phyloP scores from a whole-genome alignment of 768 basidiomycete species.

The Tulasnella sp. region DNA sequence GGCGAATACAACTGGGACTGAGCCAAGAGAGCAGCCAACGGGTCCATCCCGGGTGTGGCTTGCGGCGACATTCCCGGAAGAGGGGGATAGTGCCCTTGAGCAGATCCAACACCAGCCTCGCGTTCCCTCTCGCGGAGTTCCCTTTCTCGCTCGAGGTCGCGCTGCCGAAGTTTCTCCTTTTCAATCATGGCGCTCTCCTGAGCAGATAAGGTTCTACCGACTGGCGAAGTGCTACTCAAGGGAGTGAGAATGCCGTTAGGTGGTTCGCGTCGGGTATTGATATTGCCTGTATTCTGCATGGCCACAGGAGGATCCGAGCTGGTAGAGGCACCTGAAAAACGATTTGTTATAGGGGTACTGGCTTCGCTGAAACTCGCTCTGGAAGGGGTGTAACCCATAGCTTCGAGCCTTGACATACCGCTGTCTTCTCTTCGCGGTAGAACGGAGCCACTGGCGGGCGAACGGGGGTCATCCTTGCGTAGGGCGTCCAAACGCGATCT shows the following conservation, averaged over 20 bases:
- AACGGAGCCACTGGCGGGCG: not conserved
- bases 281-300: not conserved
- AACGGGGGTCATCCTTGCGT: not conserved
- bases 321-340: not conserved
- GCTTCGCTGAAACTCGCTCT: no score
- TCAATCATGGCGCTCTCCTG: not conserved
- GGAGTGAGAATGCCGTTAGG: not conserved
- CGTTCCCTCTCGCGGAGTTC: not conserved
- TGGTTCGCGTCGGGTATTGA: not conserved
- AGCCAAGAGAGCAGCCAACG: not conserved
- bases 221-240: not conserved
- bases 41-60: not conserved
- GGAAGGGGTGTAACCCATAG: not conserved
- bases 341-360: no score
- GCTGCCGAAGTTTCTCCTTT: not conserved
- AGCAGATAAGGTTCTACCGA: not conserved
- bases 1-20: not conserved
- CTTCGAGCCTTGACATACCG: not conserved
- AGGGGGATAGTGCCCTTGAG: not conserved
- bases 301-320: not conserved
- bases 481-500: conserved; percentile 5
- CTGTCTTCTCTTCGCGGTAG: not conserved
- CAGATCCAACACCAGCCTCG: not conserved
- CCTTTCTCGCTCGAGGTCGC: conserved; percentile 4
- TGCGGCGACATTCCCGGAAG: no score